phyloP scores from a whole-genome alignment of 495 filamentous ascomycete species.

The Talaromyces borbonicus region DNA sequence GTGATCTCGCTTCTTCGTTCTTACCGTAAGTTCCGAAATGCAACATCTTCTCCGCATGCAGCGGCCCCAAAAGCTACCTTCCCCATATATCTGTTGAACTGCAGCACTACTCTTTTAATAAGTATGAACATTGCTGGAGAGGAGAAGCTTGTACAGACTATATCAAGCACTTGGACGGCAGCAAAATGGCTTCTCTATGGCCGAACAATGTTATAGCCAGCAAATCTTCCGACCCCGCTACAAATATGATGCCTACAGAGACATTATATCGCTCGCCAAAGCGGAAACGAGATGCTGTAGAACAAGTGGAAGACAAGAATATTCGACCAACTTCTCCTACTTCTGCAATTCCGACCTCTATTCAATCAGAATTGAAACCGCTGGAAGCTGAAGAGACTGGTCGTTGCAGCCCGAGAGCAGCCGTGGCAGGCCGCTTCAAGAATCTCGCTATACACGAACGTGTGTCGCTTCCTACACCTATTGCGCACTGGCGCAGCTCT shows the following conservation, averaged over 20 bases:
- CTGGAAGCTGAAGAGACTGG: slow-evolving; percentile 27
- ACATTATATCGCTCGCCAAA: slow-evolving; percentile 28
- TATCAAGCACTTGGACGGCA: not conserved
- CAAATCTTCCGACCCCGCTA: slow-evolving; percentile 2
- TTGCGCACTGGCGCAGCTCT: not conserved
- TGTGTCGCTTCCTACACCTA: not conserved
- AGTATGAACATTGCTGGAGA: no score
- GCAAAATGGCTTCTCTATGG: not conserved
- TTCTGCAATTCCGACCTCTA: slow-evolving; percentile 24
- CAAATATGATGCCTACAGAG: slow-evolving; percentile 24
- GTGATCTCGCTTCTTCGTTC: no score
- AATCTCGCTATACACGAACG: slow-evolving; percentile 47
- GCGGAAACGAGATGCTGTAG: slow-evolving; percentile 31
- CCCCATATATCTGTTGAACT: no score
- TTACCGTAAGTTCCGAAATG: no score
- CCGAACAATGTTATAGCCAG: not conserved
- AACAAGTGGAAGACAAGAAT: slow-evolving; percentile 18
- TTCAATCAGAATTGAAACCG: slow-evolving; percentile 25
- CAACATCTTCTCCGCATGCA: no score
- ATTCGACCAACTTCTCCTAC: slow-evolving; percentile 29
- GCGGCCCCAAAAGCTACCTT: no score
- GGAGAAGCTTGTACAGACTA: no score
- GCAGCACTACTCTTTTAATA: no score
- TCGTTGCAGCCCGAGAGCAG: slow-evolving; percentile 49
- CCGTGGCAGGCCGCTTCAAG: slow-evolving; percentile 54